Percentiles rank a stretch among this genome's conserved stretches.
These are phyloP conservation scores for Aschersonia sp. DNA, from an alignment of 2,329 filamentous ascomycete genomes.

Conservation along the genomic window DNA sequence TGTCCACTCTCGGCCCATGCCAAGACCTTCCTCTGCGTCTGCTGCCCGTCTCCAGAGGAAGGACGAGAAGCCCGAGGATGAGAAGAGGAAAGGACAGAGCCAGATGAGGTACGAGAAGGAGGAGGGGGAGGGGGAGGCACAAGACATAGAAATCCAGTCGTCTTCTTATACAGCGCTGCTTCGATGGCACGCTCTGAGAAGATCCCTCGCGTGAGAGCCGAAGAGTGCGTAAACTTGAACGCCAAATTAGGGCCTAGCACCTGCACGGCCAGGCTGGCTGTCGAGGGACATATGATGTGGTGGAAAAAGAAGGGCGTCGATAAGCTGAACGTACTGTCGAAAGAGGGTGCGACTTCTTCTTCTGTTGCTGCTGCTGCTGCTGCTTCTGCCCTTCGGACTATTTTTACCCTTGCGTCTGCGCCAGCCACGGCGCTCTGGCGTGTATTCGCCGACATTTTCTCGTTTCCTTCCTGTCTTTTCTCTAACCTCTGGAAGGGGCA, in stretches of 20 bases:
- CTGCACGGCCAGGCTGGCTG: slow-evolving; percentile 12
- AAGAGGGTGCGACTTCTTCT: slow-evolving; percentile 2
- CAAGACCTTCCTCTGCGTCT: slow-evolving; percentile 11
- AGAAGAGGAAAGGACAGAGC: background rate
- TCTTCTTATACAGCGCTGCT: slow-evolving; percentile 12
- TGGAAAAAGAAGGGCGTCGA: slow-evolving; percentile 15
- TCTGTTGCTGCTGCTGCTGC: background rate
- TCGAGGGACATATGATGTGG: slow-evolving; percentile 13
- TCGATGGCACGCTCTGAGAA: slow-evolving; percentile 3
- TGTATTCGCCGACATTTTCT: background rate
- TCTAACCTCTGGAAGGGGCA: too few relatives aligned
- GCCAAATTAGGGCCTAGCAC: slow-evolving; percentile 18
- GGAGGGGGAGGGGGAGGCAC: background rate
- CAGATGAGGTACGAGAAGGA: background rate
- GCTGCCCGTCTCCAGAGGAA: background rate
- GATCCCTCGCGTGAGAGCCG: slow-evolving; percentile 4
- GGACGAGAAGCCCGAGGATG: background rate
- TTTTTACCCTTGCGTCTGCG: background rate
- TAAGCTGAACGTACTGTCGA: slow-evolving; percentile 9
- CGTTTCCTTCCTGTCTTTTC: too few relatives aligned
- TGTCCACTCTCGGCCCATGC: slow-evolving; percentile 20
- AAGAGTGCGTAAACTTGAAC: slow-evolving; percentile 14
- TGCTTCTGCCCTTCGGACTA: background rate
- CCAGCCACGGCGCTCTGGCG: background rate
- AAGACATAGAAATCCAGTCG: slow-evolving; percentile 17